Evolutionary conservation across 1,284 basidiomycete genomes (phyloP).

Genomic region (Pseudozyma sp.): DNA sequence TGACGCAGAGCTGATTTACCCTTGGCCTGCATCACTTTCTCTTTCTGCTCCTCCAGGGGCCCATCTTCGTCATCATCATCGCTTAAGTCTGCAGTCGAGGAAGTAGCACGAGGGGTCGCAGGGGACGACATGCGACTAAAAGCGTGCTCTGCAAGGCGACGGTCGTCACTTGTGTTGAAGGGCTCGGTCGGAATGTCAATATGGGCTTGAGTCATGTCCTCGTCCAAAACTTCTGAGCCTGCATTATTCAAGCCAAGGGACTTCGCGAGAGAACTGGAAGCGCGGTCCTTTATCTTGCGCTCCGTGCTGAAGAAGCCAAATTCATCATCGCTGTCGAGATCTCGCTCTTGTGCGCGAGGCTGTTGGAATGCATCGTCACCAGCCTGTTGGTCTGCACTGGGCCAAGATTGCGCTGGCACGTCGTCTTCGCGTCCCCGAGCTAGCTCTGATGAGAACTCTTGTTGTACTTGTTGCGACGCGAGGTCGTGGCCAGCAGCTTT

Average conservation of each 20-base stretch:
- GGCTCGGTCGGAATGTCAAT: constrained; percentile 13
- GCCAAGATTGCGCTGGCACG: constrained; percentile 20
- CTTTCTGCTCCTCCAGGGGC: background rate
- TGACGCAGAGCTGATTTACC: background rate
- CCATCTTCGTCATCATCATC: background rate
- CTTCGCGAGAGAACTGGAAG: background rate
- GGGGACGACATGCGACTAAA: constrained; percentile 41
- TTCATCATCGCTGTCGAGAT: constrained; percentile 20
- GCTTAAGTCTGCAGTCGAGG: constrained; percentile 1
- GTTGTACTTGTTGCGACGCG: background rate
- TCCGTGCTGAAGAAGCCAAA: constrained; percentile 42
- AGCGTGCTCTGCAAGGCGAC: constrained; percentile 26
- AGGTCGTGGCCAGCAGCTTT: constrained; percentile 32
- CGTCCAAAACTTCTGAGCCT: background rate
- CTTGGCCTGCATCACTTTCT: background rate
- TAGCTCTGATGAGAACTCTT: background rate
- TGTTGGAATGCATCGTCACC: background rate
- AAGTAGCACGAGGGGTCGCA: background rate
- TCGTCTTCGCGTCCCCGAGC: background rate
- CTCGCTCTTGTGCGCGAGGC: background rate
- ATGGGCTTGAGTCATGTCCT: background rate
- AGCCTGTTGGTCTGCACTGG: background rate
- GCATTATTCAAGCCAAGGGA: background rate
- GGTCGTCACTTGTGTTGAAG: constrained; percentile 31
- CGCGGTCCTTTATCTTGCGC: constrained; percentile 11